Conservation (phyloP, 2,329 filamentous ascomycete species). For the Pseudocercospora eumusae region DNA sequence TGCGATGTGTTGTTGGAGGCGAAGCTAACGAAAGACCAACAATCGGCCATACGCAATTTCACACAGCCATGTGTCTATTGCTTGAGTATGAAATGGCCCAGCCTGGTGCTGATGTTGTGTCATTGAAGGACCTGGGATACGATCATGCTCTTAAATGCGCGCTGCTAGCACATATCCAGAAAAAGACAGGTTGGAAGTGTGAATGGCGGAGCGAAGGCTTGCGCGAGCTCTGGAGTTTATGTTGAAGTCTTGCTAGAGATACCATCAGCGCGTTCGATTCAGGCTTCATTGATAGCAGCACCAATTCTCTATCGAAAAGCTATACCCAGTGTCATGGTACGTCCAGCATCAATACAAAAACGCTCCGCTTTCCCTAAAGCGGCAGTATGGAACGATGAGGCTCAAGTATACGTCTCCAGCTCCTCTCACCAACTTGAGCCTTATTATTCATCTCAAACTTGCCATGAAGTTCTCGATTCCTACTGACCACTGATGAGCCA, state of each 20-base stretch:
- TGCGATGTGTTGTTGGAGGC: too few species aligned
- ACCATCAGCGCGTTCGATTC: background rate
- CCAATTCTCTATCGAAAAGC: background rate
- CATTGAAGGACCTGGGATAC: constrained; percentile 15
- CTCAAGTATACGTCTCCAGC: background rate
- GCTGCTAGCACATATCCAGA: constrained; percentile 21
- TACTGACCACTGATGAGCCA: constrained; percentile 1
- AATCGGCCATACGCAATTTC: constrained; percentile 21
- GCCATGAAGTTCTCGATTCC: background rate
- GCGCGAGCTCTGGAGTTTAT: constrained; percentile 21
- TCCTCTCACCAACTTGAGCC: background rate
- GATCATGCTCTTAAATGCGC: constrained; percentile 16
- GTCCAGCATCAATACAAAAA: background rate
- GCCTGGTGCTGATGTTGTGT: constrained; percentile 7
- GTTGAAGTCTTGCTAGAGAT: constrained; percentile 6
- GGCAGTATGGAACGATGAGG: constrained; percentile 2
- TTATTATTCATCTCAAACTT: background rate
- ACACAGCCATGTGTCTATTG: constrained; percentile 19
- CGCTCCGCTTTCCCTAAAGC: constrained; percentile 1
- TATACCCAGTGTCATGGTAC: too few species aligned
- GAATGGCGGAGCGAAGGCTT: constrained; percentile 21
- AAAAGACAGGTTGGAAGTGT: constrained; percentile 24
- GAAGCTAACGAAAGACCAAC: background rate
- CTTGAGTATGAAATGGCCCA: constrained; percentile 18
- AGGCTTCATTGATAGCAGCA: background rate